Percentiles rank a stretch among this genome's conserved stretches.
Conservation (phyloP, 257 asterid genomes). For the Datura wrightii region DNA sequence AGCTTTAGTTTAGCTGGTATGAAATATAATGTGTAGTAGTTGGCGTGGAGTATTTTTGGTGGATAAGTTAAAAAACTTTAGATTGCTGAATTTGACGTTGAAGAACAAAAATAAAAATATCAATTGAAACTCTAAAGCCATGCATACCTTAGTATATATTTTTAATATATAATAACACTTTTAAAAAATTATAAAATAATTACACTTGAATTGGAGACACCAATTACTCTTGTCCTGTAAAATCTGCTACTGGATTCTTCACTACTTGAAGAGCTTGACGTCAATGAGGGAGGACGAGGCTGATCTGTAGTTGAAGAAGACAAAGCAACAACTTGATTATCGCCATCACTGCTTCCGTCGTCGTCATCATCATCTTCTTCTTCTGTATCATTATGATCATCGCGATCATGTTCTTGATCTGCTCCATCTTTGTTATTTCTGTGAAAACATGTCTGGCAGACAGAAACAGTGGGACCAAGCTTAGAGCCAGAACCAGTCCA, state of each 20-base stretch:
- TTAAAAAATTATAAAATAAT: too few species aligned
- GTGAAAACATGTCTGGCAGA: slow-evolving; percentile 53
- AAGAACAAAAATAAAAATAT: too few species aligned
- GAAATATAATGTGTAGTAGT: too few species aligned
- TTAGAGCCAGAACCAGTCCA: slow-evolving; percentile 79
- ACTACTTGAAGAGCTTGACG: slow-evolving; percentile 52
- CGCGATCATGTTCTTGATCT: slow-evolving; percentile 26
- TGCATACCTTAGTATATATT: too few species aligned
- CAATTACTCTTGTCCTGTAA: slow-evolving; percentile 36
- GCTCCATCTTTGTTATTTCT: not conserved
- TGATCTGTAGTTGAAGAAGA: slow-evolving; percentile 37
- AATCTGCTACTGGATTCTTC: slow-evolving; percentile 44
- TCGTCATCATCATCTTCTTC: not conserved
- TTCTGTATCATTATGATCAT: not conserved
- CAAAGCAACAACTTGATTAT: slow-evolving; percentile 79
- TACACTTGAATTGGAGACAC: slow-evolving; percentile 31
- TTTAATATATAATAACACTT: too few species aligned
- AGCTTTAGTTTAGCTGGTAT: too few species aligned
- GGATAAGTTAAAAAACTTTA: too few species aligned
- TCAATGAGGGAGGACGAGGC: slow-evolving; percentile 40
- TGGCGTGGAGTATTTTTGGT: too few species aligned
- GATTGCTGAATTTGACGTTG: too few species aligned
- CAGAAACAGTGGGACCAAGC: slow-evolving; percentile 60
- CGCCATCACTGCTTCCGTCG: slow-evolving; percentile 46
- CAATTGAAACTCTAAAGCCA: too few species aligned